Evolutionary conservation across 371 early-diverging fungal species (phyloP), one percentile per base, ranked within the genome.

Genomic region (Chytridiales sp.): DNA sequence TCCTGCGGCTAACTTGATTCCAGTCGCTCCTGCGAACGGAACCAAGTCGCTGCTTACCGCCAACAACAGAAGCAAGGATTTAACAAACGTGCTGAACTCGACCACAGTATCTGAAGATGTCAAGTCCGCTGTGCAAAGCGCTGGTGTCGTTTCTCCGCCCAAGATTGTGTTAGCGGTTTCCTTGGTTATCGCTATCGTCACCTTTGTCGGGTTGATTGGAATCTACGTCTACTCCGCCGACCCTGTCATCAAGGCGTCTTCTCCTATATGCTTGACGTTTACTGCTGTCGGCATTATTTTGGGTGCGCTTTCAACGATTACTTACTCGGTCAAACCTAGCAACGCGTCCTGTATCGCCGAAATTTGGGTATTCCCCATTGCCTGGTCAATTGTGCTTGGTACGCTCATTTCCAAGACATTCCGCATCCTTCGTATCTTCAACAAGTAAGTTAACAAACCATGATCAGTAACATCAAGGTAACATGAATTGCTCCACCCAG

Each of bases 401-500:
- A 39, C 36, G 26, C 27, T 59, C 8, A 59, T 59, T 27, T 48
- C 59, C 8, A 59, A 59, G 51, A 59, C 59, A 8, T 59, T 59
- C 51, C 49, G 59, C n/a, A 59, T 59, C 31, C 19, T 59, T 11
- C 59, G 59, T 3, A 59, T 59, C 26, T 59, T 59, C 51, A 59
- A 59, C 42, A 59, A 59, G 58, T 57, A 48, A 13, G 48, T 57
- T 30, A 17, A 32, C 13, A 39, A n/a, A n/a, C 13, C n/a, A n/a
- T 39, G n/a, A n/a, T n/a, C n/a, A n/a, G n/a, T n/a, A n/a, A n/a
- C n/a, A 13, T 13, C 13, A 13, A 13, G 39, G 15, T 41, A 17
- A 54, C 32, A 8, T 46, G 17, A 19, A 13, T 24, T 40, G 4
- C 9, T 54, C 54, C n/a, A n/a, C n/a, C n/a, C 47, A 57, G 58